Percentiles rank a stretch among this genome's conserved stretches.
phyloP scores from a whole-genome alignment of 163 green algal species.

The Chlamydomonas reinhardtii region DNA sequence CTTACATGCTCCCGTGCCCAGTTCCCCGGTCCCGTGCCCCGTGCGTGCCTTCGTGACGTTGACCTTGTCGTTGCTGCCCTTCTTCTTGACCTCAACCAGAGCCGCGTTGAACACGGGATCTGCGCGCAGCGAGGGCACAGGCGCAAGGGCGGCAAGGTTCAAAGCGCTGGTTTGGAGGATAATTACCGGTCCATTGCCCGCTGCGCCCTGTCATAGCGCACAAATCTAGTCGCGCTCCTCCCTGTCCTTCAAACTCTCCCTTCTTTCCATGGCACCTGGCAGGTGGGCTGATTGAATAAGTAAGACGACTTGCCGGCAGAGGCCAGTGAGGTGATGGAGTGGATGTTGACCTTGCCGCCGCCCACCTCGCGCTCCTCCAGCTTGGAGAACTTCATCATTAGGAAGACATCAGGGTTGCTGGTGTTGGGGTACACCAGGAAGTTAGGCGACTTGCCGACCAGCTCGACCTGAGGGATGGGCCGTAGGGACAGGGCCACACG shows the following conservation, averaged over 20 bases:
- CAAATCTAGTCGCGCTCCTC: too few species aligned
- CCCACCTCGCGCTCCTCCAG: constrained; percentile 4
- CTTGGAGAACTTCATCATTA: constrained; percentile 10
- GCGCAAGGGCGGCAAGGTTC: too few species aligned
- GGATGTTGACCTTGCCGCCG: background rate
- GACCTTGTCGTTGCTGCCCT: background rate
- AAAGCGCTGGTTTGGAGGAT: too few species aligned
- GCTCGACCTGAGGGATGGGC: constrained; percentile 10
- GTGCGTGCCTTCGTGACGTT: background rate
- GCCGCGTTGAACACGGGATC: background rate
- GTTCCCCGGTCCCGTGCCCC: too few species aligned
- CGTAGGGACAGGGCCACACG: too few species aligned
- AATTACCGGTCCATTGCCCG: too few species aligned
- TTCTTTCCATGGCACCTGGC: too few species aligned
- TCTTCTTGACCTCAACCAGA: background rate
- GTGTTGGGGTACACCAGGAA: constrained; percentile 42
- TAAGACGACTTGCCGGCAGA: background rate
- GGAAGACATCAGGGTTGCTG: background rate
- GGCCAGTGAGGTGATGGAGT: constrained; percentile 16
- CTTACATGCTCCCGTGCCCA: too few species aligned
- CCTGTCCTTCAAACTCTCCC: background rate
- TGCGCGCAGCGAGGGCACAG: background rate
- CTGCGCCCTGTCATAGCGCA: background rate
- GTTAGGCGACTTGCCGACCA: constrained; percentile 38
- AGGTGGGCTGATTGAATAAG: too few species aligned